Base-by-base conservation (phyloP, 495 filamentous ascomycete genomes). In the Opeltia flavorubescens region DNA sequence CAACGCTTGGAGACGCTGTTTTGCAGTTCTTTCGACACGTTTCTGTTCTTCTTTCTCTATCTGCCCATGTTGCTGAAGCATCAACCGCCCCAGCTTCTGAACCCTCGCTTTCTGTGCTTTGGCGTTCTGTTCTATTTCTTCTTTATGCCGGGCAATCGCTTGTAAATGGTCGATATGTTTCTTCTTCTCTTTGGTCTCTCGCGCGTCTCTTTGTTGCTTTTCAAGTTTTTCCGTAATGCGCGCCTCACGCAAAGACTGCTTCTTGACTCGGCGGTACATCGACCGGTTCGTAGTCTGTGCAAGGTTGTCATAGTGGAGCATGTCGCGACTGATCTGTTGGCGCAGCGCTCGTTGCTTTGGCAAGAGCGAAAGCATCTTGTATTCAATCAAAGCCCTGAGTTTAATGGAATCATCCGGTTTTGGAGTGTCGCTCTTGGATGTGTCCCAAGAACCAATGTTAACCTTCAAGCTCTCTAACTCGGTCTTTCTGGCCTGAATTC, bases 41-140 rank as follows among this genome's bases (percentile, higher is more conserved):
- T 91, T 94, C 71, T 95, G 89, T 68, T 98, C 91, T 68, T 98
- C 91, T 62, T 95, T 94, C 64, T 96, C 91, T 63, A 96, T 95
- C 62, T 88, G 81, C 65, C 89, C 84, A 57, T 98, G 91, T 29
- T 94, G 87, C 34, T 71, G 59, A 27, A 84, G 66, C 85, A 95
- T 94, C 62, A 84, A 75, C 15, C 86, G 81, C 43, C 88, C 86
- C 44, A 95, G 65, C 64, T 93, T 95, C 57, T 86, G 80, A 51
- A 79, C 71, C 53, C 89, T 86, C 50, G 57, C 66, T 29, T 69
- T 72, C 58, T 87, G 84, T 21, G 62, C 56, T 24, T 50, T 52
- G 6, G 69, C 61, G 35, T 65, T 62, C 51, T 73, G 75, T 43
- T 72, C 62, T 7, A 86, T 78, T 44, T 86, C 81, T n/a, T 66